Conservation (phyloP, 108 stramenopile species). For the Nitzschia sp. region DNA sequence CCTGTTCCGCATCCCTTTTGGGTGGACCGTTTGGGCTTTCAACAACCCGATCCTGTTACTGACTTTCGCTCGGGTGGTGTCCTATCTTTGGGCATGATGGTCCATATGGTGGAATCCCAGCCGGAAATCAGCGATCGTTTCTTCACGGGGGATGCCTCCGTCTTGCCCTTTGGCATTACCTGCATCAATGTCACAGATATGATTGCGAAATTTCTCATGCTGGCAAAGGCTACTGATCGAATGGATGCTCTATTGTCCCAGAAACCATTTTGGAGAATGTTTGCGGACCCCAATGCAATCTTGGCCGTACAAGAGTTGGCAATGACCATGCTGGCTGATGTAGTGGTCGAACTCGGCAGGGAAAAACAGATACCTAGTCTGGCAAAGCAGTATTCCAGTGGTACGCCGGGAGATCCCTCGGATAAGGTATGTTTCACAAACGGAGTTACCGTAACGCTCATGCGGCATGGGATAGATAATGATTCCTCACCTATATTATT, state of each 20-base stretch:
- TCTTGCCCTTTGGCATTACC: constrained; percentile 87
- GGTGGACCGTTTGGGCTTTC: constrained; percentile 82
- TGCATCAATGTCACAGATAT: constrained; percentile 89
- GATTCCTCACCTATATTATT: too few species aligned
- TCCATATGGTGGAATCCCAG: constrained; percentile 70
- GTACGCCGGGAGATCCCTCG: background rate
- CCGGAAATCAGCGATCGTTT: constrained; percentile 36
- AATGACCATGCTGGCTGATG: constrained; percentile 76
- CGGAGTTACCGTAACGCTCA: too few species aligned
- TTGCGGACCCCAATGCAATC: constrained; percentile 84
- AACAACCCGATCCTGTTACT: constrained; percentile 86
- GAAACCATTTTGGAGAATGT: constrained; percentile 91
- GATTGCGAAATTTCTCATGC: constrained; percentile 85
- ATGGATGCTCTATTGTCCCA: constrained; percentile 85
- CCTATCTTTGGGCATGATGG: constrained; percentile 74
- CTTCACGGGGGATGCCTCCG: constrained; percentile 57
- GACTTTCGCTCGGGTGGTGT: constrained; percentile 91
- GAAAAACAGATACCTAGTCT: constrained; percentile 31
- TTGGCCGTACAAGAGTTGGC: constrained; percentile 76
- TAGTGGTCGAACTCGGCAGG: constrained; percentile 62
- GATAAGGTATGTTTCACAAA: background rate
- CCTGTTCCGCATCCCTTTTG: constrained; percentile 81
- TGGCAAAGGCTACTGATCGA: constrained; percentile 74
- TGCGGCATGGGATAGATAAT: too few species aligned
- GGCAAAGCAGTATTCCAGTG: constrained; percentile 22